Percentiles rank a stretch among this genome's conserved stretches.
These are phyloP conservation scores for Coleophoma eucalyptorum DNA, from an alignment of 2,329 filamentous ascomycete genomes.

Conservation along the genomic window DNA sequence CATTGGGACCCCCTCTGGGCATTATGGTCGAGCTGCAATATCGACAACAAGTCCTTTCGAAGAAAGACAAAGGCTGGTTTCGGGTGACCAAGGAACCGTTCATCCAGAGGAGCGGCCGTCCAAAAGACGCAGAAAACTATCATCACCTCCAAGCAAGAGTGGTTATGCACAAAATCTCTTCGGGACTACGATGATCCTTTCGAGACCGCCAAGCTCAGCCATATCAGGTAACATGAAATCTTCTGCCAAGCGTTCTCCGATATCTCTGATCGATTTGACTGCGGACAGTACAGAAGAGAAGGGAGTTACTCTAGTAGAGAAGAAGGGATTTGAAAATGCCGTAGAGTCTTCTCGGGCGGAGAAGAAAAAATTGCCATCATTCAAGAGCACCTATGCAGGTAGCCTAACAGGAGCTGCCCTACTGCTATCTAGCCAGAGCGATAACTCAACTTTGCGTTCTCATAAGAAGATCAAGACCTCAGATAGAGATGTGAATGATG, in stretches of 20 bases:
- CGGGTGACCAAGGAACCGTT: constrained; percentile 5
- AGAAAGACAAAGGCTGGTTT: constrained; percentile 35
- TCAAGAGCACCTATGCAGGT: constrained; percentile 21
- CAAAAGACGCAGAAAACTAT: constrained; percentile 38
- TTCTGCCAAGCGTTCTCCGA: too few species aligned
- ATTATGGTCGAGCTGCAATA: constrained; percentile 56
- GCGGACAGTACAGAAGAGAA: constrained; percentile 2
- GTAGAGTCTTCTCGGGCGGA: neutral
- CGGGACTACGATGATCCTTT: constrained; percentile 42
- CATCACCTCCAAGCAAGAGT: constrained; percentile 37
- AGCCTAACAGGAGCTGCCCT: constrained; percentile 22
- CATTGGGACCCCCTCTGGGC: constrained; percentile 61
- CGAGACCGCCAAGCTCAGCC: constrained; percentile 21
- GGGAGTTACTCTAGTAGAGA: neutral
- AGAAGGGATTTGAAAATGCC: neutral
- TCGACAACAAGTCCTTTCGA: constrained; percentile 64
- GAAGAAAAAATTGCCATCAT: constrained; percentile 8
- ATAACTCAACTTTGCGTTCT: neutral
- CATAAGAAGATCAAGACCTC: too few species aligned
- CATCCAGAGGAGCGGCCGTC: constrained; percentile 26
- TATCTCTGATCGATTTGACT: constrained; percentile 16
- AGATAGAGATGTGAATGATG: too few species aligned
- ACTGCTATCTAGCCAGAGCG: constrained; percentile 11
- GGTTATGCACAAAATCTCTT: constrained; percentile 49
- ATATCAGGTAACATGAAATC: neutral